phyloP scores from a whole-genome alignment of 2,329 filamentous ascomycete species.

The Lojkania enalia region DNA sequence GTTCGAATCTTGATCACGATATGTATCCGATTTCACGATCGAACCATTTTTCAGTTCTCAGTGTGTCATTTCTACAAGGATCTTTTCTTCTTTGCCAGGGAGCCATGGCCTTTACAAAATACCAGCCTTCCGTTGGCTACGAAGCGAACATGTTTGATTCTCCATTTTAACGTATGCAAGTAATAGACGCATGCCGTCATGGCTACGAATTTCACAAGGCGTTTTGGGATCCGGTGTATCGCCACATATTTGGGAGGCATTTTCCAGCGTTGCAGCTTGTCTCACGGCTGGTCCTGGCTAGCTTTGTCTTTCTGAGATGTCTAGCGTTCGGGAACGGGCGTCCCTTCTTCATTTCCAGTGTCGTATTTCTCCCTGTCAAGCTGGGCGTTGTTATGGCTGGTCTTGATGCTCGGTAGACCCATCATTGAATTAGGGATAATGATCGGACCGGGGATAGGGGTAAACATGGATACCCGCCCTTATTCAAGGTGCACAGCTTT shows the following conservation, averaged over 20 bases:
- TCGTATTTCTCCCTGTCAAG: conserved; percentile 2
- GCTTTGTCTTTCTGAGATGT: conserved; percentile 6
- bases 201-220: conserved; percentile 38
- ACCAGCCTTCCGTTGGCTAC: background rate
- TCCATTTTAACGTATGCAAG: conserved; percentile 29
- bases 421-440: conserved; percentile 14
- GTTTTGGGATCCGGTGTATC: conserved; percentile 19
- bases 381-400: conserved; percentile 11
- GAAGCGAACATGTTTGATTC: conserved; percentile 8
- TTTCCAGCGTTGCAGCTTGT: conserved; percentile 22
- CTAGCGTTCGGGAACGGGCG: background rate
- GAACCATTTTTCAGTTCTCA: no score
- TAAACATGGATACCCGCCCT: conserved; percentile 41
- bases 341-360: conserved; percentile 1
- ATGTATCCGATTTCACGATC: no score
- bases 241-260: conserved; percentile 13
- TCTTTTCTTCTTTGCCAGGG: background rate
- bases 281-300: conserved; percentile 10
- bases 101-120: background rate
- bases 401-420: conserved; percentile 4
- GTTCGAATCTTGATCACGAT: conserved; percentile 33
- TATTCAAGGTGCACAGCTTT: conserved; percentile 30
- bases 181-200: conserved; percentile 48
- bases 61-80: background rate
- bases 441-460: conserved; percentile 22